Percentiles rank a stretch among this genome's conserved stretches.
Evolutionary conservation across 176 grass and related monocot species (phyloP).

Genomic region (Olyra latifolia): DNA sequence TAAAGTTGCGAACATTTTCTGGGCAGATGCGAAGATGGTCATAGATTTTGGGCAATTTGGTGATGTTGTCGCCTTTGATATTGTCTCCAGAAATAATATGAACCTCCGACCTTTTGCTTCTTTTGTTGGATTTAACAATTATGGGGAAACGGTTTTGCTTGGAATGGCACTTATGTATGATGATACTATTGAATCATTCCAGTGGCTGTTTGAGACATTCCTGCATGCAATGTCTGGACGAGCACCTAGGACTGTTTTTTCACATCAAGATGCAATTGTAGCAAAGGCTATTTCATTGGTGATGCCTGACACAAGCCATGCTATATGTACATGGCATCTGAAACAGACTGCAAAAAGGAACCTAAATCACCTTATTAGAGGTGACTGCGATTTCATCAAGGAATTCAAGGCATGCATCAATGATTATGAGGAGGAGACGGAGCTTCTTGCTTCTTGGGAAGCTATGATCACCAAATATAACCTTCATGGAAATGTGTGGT

Average conservation of each 20-base stretch:
- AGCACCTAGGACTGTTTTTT: constrained; percentile 50
- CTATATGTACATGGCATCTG: constrained; percentile 47
- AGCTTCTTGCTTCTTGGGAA: constrained; percentile 53
- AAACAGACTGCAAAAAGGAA: constrained; percentile 49
- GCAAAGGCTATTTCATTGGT: constrained; percentile 43
- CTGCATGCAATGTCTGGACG: constrained; percentile 55
- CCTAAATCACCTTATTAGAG: constrained; percentile 42
- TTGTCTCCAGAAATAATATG: constrained; percentile 40
- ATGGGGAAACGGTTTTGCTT: constrained; percentile 52
- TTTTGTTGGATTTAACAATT: constrained; percentile 63
- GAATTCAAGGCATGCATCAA: constrained; percentile 69
- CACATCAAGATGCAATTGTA: constrained; percentile 46
- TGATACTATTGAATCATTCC: constrained; percentile 52
- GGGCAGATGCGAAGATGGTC: constrained; percentile 61
- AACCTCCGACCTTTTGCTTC: constrained; percentile 46
- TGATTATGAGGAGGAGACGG: constrained; percentile 56
- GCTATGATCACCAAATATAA: constrained; percentile 63
- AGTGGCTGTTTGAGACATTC: constrained; percentile 69
- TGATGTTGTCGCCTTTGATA: constrained; percentile 55
- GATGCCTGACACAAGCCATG: constrained; percentile 57
- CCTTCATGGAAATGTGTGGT: constrained; percentile 46
- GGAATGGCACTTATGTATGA: constrained; percentile 64
- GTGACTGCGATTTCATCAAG: constrained; percentile 54
- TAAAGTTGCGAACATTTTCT: constrained; percentile 63
- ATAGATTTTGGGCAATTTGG: constrained; percentile 60